These are phyloP conservation scores for Prunus campanulata DNA, from an alignment of 306 rosid species.

Conservation along the genomic window DNA sequence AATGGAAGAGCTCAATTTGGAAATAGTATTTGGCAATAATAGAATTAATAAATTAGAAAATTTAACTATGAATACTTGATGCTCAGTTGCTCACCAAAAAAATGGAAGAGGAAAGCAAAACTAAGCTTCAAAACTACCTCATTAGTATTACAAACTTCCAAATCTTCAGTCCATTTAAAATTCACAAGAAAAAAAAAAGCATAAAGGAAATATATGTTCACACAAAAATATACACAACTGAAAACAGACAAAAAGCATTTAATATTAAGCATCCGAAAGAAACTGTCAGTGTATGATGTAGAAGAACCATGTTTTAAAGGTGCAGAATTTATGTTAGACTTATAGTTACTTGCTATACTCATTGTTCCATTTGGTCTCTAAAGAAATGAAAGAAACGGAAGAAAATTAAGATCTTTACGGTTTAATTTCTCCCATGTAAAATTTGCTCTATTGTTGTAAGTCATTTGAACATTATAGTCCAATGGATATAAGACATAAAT, in stretches of 20 bases:
- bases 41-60: conserved; percentile 7
- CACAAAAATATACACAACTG: neutral
- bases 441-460: neutral
- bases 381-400: too few species aligned
- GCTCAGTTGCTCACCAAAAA: neutral
- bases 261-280: neutral
- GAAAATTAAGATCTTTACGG: too few species aligned
- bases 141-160: neutral
- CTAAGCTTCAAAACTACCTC: too few species aligned
- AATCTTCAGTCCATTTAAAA: neutral
- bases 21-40: conserved; percentile 1
- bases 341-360: too few species aligned
- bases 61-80: neutral
- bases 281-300: neutral
- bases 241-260: neutral
- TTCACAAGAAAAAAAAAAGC: neutral
- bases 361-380: too few species aligned
- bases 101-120: neutral
- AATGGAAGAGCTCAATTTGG: conserved; percentile 16
- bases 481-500: neutral
- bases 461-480: neutral
- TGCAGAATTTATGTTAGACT: too few species aligned
- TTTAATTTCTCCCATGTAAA: too few species aligned
- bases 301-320: neutral
- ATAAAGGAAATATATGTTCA: neutral